Conservation (phyloP, 345 rosid species). For the Gossypium stocksii region DNA sequence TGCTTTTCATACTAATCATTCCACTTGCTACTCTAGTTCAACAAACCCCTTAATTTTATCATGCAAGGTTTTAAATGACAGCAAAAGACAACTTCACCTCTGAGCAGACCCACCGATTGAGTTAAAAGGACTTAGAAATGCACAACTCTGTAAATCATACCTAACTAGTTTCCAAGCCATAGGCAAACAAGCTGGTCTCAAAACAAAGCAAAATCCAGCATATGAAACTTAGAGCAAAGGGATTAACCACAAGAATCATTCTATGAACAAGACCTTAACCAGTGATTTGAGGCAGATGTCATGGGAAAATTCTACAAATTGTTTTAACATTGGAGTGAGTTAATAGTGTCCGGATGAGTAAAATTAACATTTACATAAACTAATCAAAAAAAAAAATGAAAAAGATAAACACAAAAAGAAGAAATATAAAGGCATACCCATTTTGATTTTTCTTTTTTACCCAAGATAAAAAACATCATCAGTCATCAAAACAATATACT, state of each 20-base stretch:
- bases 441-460: conserved; percentile 13
- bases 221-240: background rate
- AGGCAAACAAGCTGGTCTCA: background rate
- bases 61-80: background rate
- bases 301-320: background rate
- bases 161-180: background rate
- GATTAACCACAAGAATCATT: background rate
- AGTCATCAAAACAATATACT: conserved; percentile 52
- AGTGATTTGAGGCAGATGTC: background rate
- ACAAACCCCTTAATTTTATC: background rate
- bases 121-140: background rate
- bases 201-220: background rate
- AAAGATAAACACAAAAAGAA: background rate
- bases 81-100: background rate
- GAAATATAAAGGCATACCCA: background rate
- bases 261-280: conserved; percentile 1
- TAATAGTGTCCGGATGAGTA: background rate
- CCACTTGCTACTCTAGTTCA: background rate
- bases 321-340: background rate
- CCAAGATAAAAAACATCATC: conserved; percentile 59
- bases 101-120: background rate
- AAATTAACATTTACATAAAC: conserved; percentile 4
- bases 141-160: background rate
- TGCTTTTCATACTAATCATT: background rate
- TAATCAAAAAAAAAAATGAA: background rate